Conservation (phyloP, 306 rosid genomes). For the Cucurbita moschata region DNA sequence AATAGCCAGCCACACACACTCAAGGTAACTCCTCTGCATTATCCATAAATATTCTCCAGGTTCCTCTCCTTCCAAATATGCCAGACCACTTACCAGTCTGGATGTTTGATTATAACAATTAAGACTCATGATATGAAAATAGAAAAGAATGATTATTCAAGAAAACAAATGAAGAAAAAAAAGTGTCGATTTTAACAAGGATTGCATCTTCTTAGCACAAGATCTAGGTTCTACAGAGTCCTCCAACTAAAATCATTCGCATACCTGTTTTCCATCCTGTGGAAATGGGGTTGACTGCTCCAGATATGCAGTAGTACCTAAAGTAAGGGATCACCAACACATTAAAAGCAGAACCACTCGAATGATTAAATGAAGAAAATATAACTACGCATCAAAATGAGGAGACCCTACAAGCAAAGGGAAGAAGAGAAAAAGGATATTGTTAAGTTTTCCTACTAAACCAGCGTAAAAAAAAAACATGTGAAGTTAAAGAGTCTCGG, state of each 20-base stretch:
- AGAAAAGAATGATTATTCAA: background rate
- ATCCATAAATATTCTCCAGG: background rate
- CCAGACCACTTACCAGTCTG: background rate
- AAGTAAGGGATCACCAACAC: constrained; percentile 20
- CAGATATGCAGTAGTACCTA: constrained; percentile 67
- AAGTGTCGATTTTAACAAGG: background rate
- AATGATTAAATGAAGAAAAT: background rate
- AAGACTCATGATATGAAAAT: background rate
- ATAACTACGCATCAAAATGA: background rate
- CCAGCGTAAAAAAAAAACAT: background rate
- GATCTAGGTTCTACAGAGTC: background rate
- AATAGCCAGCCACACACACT: too few relatives aligned
- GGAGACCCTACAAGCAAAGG: background rate
- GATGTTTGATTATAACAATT: background rate
- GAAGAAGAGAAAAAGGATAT: background rate
- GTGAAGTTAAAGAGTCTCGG: background rate
- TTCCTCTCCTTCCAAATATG: background rate
- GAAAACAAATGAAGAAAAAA: background rate
- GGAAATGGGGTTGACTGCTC: constrained; percentile 82
- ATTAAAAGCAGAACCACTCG: background rate
- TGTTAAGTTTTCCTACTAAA: background rate
- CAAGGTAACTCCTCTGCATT: too few relatives aligned
- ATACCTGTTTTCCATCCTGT: constrained; percentile 86
- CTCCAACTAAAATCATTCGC: background rate
- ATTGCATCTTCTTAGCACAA: background rate